Evolutionary conservation across 1,284 basidiomycete genomes (phyloP), one percentile per base, ranked within the genome.

Genomic region (Tilletia indica): DNA sequence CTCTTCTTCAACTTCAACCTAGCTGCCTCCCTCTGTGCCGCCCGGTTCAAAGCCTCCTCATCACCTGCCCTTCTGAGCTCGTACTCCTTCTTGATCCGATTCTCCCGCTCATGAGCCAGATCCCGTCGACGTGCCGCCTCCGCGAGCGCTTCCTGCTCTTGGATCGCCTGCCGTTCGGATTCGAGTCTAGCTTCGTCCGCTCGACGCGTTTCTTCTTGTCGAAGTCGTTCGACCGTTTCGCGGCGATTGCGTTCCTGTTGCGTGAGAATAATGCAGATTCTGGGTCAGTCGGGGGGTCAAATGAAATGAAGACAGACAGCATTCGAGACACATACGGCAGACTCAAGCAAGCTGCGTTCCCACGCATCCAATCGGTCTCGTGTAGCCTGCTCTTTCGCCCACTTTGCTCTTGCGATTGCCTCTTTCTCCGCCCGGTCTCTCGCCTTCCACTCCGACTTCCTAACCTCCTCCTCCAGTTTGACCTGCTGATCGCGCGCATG

Each of bases 321-420:
- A 45, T 48, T 48, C 47, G n/a, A 54, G 6, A 19, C 16, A 54
- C 51, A 8, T 63, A 16, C 21, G 25, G 56, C 56, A n/a, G 56
- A 42, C 66, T 67, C 66, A 1, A 67, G 21, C 66, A 47, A 25
- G 11, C 42, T 47, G 4, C 66, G 9, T 31, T 67, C 66, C 45
- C 42, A 67, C 66, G 66, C 66, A 19, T 67, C 66, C 42, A 67
- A 21, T 21, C 66, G 66, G 14, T 67, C 66, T n/a, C 66, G 16
- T 4, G 8, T 49, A 12, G 66, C 66, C 42, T 49, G 42, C 66
- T 67, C 66, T 45, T 47, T 49, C 8, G 66, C 66, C 66, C 66
- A 67, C 42, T 49, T 67, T 8, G 45, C 45, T 6, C 66, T 19
- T 45, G 66, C 66, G 16, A 48, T 34, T 31, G 42, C 66, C 42